These are phyloP conservation scores for Oryza punctata DNA, from an alignment of 176 grass and related monocot species.

Conservation along the genomic window DNA sequence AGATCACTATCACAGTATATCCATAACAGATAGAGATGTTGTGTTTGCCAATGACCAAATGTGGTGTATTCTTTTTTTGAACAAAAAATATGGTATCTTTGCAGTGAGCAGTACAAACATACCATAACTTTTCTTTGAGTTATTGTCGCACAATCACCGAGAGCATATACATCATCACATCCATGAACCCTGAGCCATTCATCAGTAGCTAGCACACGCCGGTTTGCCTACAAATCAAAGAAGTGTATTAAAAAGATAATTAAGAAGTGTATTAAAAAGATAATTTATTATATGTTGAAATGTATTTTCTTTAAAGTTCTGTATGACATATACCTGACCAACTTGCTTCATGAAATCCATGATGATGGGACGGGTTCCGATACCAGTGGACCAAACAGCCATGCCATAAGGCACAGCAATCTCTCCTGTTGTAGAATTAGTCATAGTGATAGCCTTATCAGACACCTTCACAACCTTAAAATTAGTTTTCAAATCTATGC, in stretches of 20 bases:
- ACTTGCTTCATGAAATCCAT: constrained; percentile 92
- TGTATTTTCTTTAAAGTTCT: background rate
- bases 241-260: background rate
- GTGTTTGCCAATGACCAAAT: background rate
- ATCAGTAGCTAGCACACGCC: constrained; percentile 73
- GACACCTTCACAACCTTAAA: constrained; percentile 87
- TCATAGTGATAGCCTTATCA: constrained; percentile 84
- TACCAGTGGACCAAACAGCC: constrained; percentile 94
- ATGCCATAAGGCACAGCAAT: constrained; percentile 83
- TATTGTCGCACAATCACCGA: constrained; percentile 82
- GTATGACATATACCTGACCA: constrained; percentile 63
- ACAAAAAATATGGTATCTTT: background rate
- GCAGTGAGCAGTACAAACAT: constrained; percentile 31
- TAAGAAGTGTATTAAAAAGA: background rate
- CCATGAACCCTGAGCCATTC: constrained; percentile 76
- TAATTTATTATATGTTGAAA: background rate
- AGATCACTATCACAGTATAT: background rate
- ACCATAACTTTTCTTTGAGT: constrained; percentile 84
- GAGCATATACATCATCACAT: constrained; percentile 64
- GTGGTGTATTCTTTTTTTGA: background rate
- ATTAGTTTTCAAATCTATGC: constrained; percentile 86
- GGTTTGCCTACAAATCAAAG: constrained; percentile 42
- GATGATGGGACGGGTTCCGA: constrained; percentile 76
- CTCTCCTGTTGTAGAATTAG: constrained; percentile 56
- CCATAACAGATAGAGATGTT: background rate